A percentile compares a stretch with the other conserved stretches of the same genome.
Evolutionary conservation across 2,329 filamentous ascomycete genomes (phyloP).

Genomic region (Trichoderma lentiforme): DNA sequence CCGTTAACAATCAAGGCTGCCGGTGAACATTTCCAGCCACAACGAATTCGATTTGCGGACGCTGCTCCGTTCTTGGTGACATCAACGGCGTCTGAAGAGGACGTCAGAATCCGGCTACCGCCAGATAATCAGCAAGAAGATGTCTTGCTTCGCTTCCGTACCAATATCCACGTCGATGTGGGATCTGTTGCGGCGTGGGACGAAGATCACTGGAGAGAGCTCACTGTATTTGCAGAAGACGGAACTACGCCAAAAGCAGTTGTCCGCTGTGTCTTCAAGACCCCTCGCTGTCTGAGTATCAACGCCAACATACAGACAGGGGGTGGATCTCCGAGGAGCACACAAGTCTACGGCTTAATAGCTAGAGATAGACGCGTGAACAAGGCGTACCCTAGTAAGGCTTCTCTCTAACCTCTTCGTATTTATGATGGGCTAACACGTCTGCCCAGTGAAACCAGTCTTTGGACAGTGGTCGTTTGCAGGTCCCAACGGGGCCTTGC

Average conservation of each 20-base stretch:
- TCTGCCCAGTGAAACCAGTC: slow-evolving; percentile 21
- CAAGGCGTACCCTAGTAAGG: slow-evolving; percentile 21
- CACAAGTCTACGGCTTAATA: slow-evolving; percentile 22
- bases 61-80: slow-evolving; percentile 22
- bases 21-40: slow-evolving; percentile 17
- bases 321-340: slow-evolving; percentile 6
- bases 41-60: slow-evolving; percentile 23
- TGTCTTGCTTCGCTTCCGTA: slow-evolving; percentile 21
- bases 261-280: slow-evolving; percentile 22
- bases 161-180: slow-evolving; percentile 24
- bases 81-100: slow-evolving; percentile 21
- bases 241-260: slow-evolving; percentile 18
- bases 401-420: neutral
- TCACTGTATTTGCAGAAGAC: slow-evolving; percentile 17
- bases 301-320: slow-evolving; percentile 22
- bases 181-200: slow-evolving; percentile 18
- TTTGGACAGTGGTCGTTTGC: slow-evolving; percentile 24
- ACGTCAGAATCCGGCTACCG: slow-evolving; percentile 19
- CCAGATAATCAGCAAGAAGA: slow-evolving; percentile 14
- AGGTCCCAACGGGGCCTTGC: slow-evolving; percentile 19
- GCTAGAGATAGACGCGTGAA: slow-evolving; percentile 23
- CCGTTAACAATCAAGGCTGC: slow-evolving; percentile 16
- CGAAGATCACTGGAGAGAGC: slow-evolving; percentile 22
- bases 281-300: slow-evolving; percentile 21
- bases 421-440: neutral